Conservation (phyloP, 78 protist genomes). For the Dictyostelium capitatum region DNA sequence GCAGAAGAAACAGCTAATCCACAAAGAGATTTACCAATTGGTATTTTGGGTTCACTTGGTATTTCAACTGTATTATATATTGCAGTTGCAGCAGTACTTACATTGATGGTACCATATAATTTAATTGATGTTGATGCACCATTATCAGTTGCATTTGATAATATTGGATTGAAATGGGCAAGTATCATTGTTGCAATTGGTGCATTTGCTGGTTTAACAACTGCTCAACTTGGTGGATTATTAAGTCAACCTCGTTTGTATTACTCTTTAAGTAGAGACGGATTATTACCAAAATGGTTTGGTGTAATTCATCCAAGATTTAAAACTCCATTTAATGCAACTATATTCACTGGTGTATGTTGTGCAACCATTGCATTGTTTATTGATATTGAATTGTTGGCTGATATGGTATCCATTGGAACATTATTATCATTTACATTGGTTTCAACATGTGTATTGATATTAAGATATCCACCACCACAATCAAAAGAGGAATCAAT, state of each 20-base stretch:
- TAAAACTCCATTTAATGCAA: constrained; percentile 78
- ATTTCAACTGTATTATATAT: constrained; percentile 72
- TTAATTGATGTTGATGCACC: constrained; percentile 75
- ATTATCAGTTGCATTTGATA: constrained; percentile 58
- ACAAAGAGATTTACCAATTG: constrained; percentile 84
- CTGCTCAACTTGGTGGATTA: constrained; percentile 65
- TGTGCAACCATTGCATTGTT: constrained; percentile 43
- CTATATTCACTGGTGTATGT: constrained; percentile 73
- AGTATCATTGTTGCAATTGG: constrained; percentile 66
- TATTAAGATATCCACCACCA: constrained; percentile 51
- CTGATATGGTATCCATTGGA: constrained; percentile 86
- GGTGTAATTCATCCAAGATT: constrained; percentile 54
- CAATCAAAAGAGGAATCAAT: background rate
- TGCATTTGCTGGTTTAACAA: constrained; percentile 76
- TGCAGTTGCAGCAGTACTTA: constrained; percentile 34
- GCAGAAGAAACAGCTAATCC: constrained; percentile 86
- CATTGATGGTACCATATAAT: constrained; percentile 74
- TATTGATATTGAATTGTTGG: constrained; percentile 58
- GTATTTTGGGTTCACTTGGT: constrained; percentile 69
- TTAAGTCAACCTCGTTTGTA: constrained; percentile 63
- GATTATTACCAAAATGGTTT: constrained; percentile 75
- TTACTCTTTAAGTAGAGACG: constrained; percentile 53
- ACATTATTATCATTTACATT: constrained; percentile 81
- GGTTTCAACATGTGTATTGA: constrained; percentile 64
- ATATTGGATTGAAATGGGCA: constrained; percentile 75